Evolutionary conservation across 2,329 filamentous ascomycete species (phyloP).

Genomic region (Ceratocystis albifundus): DNA sequence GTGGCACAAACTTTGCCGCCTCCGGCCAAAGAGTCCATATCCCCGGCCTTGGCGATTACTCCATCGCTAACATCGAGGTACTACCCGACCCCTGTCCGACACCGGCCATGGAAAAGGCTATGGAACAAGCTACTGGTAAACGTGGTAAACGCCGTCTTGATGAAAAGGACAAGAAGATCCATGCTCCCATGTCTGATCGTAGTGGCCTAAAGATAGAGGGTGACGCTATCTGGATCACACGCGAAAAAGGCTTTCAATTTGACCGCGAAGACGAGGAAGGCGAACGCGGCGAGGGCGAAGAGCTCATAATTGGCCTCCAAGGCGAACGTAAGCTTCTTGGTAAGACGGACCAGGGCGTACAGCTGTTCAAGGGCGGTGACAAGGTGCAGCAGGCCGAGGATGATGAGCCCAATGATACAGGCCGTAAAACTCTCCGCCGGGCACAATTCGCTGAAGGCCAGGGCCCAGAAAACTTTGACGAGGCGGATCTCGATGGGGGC

Average conservation of each 20-base stretch:
- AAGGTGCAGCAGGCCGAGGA: slow-evolving; percentile 45
- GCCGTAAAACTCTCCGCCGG: slow-evolving; percentile 48
- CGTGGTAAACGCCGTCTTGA: slow-evolving; percentile 68
- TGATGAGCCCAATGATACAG: slow-evolving; percentile 41
- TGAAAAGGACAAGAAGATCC: slow-evolving; percentile 92
- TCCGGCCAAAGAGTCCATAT: slow-evolving; percentile 80
- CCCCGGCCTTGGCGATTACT: slow-evolving; percentile 82
- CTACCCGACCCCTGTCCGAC: slow-evolving; percentile 93
- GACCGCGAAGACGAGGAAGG: slow-evolving; percentile 53
- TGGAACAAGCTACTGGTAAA: slow-evolving; percentile 76
- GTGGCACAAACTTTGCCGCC: slow-evolving; percentile 86
- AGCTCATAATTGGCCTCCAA: slow-evolving; percentile 84
- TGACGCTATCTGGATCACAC: slow-evolving; percentile 82
- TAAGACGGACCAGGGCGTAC: slow-evolving; percentile 68
- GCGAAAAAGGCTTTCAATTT: slow-evolving; percentile 64
- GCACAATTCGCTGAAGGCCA: slow-evolving; percentile 50
- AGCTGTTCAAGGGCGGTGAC: slow-evolving; percentile 71
- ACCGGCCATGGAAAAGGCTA: slow-evolving; percentile 74
- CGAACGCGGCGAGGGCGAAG: slow-evolving; percentile 85
- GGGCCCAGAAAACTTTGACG: slow-evolving; percentile 46
- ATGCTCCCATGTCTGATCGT: slow-evolving; percentile 96
- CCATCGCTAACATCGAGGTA: slow-evolving; percentile 69
- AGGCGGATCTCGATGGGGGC: slow-evolving; percentile 31
- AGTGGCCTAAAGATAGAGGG: slow-evolving; percentile 93
- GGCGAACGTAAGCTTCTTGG: slow-evolving; percentile 71